phyloP scores from a whole-genome alignment of 192 early-diverging fungal genomes.

The Umbelopsis sp. region DNA sequence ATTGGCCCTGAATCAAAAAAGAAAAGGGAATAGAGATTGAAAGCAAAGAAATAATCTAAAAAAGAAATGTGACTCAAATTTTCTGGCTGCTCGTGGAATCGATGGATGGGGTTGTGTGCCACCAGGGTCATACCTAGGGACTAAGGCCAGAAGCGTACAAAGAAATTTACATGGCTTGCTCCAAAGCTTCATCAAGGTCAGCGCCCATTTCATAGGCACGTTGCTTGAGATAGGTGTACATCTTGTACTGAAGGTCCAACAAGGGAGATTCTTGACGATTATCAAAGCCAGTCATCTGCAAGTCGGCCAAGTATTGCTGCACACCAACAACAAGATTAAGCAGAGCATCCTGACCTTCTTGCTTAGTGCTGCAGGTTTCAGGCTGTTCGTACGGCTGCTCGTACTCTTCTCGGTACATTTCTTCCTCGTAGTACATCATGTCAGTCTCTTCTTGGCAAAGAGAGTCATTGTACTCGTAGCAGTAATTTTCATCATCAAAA shows the following conservation, averaged over 20 bases:
- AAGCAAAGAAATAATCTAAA: not conserved
- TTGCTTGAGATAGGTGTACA: conserved; percentile 39
- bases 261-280: conserved; percentile 33
- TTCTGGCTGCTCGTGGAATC: not conserved
- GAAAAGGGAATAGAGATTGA: not conserved
- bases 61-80: not conserved
- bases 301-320: conserved; percentile 35
- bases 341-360: conserved; percentile 25
- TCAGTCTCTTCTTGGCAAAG: conserved; percentile 12
- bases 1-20: not conserved
- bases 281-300: conserved; percentile 12
- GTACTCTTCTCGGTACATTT: conserved; percentile 24
- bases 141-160: not conserved
- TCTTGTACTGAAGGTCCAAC: conserved; percentile 38
- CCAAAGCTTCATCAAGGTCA: conserved; percentile 23
- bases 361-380: not conserved
- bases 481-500: conserved; percentile 18
- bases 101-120: conserved; percentile 12
- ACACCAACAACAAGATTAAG: conserved; percentile 36
- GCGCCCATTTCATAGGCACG: conserved; percentile 33
- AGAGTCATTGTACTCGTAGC: conserved; percentile 20
- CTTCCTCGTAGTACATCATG: conserved; percentile 18
- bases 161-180: conserved; percentile 12
- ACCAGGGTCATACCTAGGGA: not conserved
- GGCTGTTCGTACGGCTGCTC: conserved; percentile 8